These are phyloP conservation scores for Nakaseomyces nivariensis DNA, from an alignment of 1,139 yeast species.

Conservation along the genomic window DNA sequence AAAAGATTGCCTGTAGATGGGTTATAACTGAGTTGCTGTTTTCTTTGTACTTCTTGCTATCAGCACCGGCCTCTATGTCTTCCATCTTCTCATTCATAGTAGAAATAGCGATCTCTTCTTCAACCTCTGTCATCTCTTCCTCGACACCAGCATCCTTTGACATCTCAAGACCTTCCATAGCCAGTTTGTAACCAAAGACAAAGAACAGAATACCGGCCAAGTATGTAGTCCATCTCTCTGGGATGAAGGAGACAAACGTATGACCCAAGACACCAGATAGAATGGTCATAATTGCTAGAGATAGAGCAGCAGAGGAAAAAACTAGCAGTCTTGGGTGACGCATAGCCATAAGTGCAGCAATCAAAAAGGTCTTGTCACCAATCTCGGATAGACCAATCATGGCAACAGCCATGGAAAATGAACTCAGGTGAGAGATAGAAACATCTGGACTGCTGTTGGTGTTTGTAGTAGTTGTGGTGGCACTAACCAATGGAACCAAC, in stretches of 20 bases:
- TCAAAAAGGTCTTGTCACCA: conserved; percentile 93
- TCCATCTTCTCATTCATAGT: conserved; percentile 45
- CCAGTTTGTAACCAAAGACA: conserved; percentile 69
- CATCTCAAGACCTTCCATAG: conserved; percentile 77
- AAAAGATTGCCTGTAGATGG: conserved; percentile 40
- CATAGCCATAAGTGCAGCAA: conserved; percentile 98
- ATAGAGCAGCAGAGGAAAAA: conserved; percentile 78
- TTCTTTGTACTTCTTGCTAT: conserved; percentile 7
- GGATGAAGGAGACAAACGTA: conserved; percentile 73
- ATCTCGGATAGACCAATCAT: conserved; percentile 92
- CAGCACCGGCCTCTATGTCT: conserved; percentile 47
- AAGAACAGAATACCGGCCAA: conserved; percentile 74
- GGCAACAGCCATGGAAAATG: conserved; percentile 58
- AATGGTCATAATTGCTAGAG: conserved; percentile 82
- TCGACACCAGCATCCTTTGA: conserved; percentile 77
- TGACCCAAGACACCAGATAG: conserved; percentile 89
- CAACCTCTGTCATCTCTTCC: conserved; percentile 93
- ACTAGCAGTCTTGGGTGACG: conserved; percentile 74
- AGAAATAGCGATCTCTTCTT: conserved; percentile 72
- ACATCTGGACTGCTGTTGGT: conserved; percentile 1
- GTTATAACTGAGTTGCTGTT: conserved; percentile 6
- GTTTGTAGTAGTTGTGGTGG: conserved; percentile 6
- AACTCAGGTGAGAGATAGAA: conserved; percentile 18
- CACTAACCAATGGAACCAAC: conserved; percentile 4
- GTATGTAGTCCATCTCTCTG: conserved; percentile 70